Evolutionary conservation across 306 rosid genomes (phyloP).

Genomic region (Morella rubra): DNA sequence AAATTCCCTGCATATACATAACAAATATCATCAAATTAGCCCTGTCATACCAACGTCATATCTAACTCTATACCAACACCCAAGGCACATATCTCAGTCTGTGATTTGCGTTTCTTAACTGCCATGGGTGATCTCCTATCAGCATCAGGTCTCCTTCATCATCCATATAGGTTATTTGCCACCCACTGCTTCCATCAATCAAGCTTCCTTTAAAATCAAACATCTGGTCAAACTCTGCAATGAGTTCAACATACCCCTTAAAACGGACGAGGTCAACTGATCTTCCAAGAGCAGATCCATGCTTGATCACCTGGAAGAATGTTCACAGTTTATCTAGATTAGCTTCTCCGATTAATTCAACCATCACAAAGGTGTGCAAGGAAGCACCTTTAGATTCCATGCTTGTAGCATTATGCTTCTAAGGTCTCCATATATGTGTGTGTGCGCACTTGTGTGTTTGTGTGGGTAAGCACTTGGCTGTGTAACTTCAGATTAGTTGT

Average conservation of each 20-base stretch:
- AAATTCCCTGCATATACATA: conserved; percentile 51
- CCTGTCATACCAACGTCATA: no score
- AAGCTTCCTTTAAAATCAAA: conserved; percentile 61
- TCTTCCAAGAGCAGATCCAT: conserved; percentile 62
- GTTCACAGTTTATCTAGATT: conserved; percentile 6
- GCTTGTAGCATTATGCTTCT: conserved; percentile 4
- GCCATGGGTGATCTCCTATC: conserved; percentile 53
- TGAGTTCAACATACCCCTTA: conserved; percentile 47
- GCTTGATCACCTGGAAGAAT: conserved; percentile 59
- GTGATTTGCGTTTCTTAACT: conserved; percentile 48
- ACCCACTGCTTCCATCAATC: conserved; percentile 49
- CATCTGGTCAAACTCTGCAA: conserved; percentile 56
- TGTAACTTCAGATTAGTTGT: no score
- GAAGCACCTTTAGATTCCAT: conserved; percentile 8
- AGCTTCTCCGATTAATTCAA: conserved; percentile 1
- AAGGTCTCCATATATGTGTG: no score
- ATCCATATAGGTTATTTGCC: conserved; percentile 58
- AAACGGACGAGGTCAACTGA: conserved; percentile 51
- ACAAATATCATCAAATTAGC: conserved; percentile 3
- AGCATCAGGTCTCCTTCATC: conserved; percentile 46
- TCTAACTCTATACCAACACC: no score
- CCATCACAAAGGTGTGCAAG: background rate
- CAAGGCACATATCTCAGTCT: no score
- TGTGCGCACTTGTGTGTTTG: no score
- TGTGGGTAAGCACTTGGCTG: no score